These are phyloP conservation scores for Colletotrichum sp. DNA, from an alignment of 2,329 filamentous ascomycete genomes.

Conservation along the genomic window DNA sequence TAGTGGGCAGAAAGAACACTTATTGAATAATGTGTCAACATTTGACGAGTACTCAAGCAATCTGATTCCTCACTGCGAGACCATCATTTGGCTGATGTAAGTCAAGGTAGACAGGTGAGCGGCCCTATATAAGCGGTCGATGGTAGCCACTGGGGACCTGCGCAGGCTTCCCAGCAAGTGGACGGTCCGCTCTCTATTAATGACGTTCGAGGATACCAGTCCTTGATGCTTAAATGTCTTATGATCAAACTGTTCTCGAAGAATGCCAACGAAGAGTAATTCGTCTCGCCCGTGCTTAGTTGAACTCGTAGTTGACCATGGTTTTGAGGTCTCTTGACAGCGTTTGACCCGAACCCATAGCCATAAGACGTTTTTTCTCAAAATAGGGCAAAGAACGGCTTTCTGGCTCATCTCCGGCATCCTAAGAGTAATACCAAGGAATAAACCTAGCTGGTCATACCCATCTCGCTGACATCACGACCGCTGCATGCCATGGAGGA, in stretches of 20 bases:
- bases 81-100: neutral
- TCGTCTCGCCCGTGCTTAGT: too few relatives aligned
- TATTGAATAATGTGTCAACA: neutral
- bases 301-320: neutral
- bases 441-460: fast-evolving
- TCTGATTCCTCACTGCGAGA: neutral
- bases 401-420: neutral
- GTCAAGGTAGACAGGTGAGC: neutral
- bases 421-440: neutral
- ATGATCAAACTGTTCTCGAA: too few relatives aligned
- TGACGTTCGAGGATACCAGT: too few relatives aligned
- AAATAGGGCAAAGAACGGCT: fast-evolving
- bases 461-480: neutral
- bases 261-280: too few relatives aligned
- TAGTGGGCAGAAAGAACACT: neutral
- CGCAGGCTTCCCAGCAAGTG: too few relatives aligned
- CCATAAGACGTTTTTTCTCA: neutral
- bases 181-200: too few relatives aligned
- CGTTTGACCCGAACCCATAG: too few relatives aligned
- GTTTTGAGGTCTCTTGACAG: neutral
- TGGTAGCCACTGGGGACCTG: too few relatives aligned
- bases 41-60: neutral
- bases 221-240: too few relatives aligned
- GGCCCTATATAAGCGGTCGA: neutral
- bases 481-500: neutral